phyloP scores from a whole-genome alignment of 2,329 filamentous ascomycete species.

The Colletotrichum neosansevieriae region DNA sequence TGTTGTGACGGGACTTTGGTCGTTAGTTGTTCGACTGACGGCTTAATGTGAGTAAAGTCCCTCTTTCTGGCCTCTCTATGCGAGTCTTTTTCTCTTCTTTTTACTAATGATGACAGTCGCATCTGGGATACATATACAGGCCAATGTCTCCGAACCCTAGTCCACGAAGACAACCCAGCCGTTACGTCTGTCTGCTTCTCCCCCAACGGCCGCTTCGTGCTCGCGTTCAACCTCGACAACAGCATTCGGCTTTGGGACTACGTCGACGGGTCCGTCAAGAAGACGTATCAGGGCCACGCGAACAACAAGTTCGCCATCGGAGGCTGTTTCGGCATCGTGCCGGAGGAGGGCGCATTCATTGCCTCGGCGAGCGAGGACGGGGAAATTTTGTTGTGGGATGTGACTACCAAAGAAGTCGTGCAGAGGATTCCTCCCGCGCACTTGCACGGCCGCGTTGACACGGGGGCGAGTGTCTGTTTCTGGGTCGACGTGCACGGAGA shows the following conservation, averaged over 20 bases:
- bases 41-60: slow-evolving; percentile 74
- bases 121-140: slow-evolving; percentile 97
- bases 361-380: slow-evolving; percentile 91
- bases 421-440: slow-evolving; percentile 70
- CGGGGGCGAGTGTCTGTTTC: slow-evolving; percentile 67
- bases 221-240: slow-evolving; percentile 92
- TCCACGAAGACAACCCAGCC: slow-evolving; percentile 95
- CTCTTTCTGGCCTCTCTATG: neutral
- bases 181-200: slow-evolving; percentile 92
- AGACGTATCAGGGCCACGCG: slow-evolving; percentile 94
- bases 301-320: slow-evolving; percentile 89
- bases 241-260: slow-evolving; percentile 96
- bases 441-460: slow-evolving; percentile 45
- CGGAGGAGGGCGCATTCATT: slow-evolving; percentile 66
- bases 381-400: slow-evolving; percentile 88
- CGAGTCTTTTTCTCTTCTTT: too few relatives aligned
- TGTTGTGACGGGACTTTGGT: slow-evolving; percentile 92
- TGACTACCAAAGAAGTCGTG: slow-evolving; percentile 84
- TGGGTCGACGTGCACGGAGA: slow-evolving; percentile 72
- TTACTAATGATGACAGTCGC: slow-evolving; percentile 61
- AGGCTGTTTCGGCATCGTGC: slow-evolving; percentile 79
- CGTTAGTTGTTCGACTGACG: slow-evolving; percentile 91
- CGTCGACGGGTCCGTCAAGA: slow-evolving; percentile 88
- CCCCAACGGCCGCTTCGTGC: slow-evolving; percentile 92
- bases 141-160: slow-evolving; percentile 92